phyloP scores from a whole-genome alignment of 805 yeast genomes.

The Candida nitratophila region DNA sequence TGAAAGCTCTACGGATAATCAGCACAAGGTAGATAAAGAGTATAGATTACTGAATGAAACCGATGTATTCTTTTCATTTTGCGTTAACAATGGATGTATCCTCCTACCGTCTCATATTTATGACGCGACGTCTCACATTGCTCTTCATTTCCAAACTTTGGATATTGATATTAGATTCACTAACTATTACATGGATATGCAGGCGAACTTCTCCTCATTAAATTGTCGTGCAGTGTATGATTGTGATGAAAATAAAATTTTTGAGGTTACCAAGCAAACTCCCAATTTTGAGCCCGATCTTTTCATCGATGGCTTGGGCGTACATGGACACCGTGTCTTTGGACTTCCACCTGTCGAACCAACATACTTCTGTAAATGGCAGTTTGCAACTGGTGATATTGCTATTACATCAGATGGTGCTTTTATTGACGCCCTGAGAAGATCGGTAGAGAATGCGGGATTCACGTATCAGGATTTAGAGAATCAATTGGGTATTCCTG shows the following conservation, averaged over 20 bases:
- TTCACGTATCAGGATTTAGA: constrained; percentile 71
- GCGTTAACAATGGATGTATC: constrained; percentile 62
- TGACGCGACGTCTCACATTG: constrained; percentile 49
- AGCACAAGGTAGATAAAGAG: constrained; percentile 15
- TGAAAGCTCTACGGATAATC: not conserved
- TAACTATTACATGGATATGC: constrained; percentile 89
- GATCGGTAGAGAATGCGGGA: constrained; percentile 40
- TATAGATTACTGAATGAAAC: constrained; percentile 59
- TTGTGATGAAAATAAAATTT: constrained; percentile 18
- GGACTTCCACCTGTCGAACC: constrained; percentile 88
- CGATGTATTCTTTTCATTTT: constrained; percentile 69
- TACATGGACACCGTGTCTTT: constrained; percentile 89
- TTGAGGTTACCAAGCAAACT: constrained; percentile 15
- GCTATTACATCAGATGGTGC: constrained; percentile 41
- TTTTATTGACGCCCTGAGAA: constrained; percentile 35
- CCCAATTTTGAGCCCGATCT: constrained; percentile 33
- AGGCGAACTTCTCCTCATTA: constrained; percentile 62
- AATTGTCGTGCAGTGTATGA: constrained; percentile 25
- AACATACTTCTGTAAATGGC: constrained; percentile 90
- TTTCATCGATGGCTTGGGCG: constrained; percentile 47
- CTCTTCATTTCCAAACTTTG: constrained; percentile 55
- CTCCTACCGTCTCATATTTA: constrained; percentile 70
- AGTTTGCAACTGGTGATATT: constrained; percentile 59
- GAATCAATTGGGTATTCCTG: constrained; percentile 56
- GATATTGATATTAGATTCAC: constrained; percentile 82